These are phyloP conservation scores for Trichoderma pleuroti DNA, from an alignment of 2,329 filamentous ascomycete genomes.

Conservation along the genomic window DNA sequence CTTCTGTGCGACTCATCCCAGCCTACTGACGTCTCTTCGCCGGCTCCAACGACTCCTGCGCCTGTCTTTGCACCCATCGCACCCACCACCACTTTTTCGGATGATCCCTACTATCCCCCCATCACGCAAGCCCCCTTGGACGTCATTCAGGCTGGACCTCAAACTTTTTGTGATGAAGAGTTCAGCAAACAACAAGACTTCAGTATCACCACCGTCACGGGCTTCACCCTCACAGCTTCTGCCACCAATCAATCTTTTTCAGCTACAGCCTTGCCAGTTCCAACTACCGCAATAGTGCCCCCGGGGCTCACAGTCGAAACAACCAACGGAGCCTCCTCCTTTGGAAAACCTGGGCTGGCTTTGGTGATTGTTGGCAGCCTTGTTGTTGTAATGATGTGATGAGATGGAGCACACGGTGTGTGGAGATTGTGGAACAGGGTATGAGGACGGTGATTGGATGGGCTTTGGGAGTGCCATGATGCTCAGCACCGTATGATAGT, in stretches of 20 bases:
- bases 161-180: not conserved
- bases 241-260: not conserved
- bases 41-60: slow-evolving; percentile 23
- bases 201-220: not conserved
- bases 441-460: not conserved
- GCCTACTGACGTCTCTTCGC: slow-evolving; percentile 38
- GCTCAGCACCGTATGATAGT: not conserved
- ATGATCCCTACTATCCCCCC: slow-evolving; percentile 20
- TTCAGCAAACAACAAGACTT: not conserved
- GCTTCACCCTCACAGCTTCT: not conserved
- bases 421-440: not conserved
- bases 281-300: not conserved
- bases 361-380: slow-evolving; percentile 29
- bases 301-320: not conserved
- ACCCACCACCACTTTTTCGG: slow-evolving; percentile 30
- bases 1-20: slow-evolving; percentile 34
- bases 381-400: slow-evolving; percentile 30
- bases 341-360: slow-evolving; percentile 27
- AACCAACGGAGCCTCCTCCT: slow-evolving; percentile 28
- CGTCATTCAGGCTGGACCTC: not conserved
- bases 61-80: slow-evolving; percentile 29
- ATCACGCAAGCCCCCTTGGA: not conserved
- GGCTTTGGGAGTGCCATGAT: not conserved
- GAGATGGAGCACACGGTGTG: not conserved
- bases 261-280: not conserved